Evolutionary conservation across 2,329 filamentous ascomycete genomes (phyloP).

Genomic region (Cercospora nicotianae): DNA sequence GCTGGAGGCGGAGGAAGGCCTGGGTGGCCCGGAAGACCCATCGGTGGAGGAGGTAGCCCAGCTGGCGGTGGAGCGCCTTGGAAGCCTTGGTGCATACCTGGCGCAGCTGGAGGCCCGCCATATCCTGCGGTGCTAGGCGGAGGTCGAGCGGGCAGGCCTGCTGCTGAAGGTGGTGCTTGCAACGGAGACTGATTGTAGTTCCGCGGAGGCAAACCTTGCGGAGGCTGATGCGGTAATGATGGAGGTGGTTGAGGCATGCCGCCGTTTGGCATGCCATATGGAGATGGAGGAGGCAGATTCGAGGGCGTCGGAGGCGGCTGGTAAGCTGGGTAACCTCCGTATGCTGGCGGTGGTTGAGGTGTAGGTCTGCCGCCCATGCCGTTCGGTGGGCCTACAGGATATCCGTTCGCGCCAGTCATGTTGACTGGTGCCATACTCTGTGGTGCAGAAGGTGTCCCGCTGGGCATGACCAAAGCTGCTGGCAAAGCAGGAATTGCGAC

Average conservation of each 20-base stretch:
- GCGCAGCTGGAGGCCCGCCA: constrained; percentile 61
- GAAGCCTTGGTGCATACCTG: constrained; percentile 36
- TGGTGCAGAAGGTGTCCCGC: constrained; percentile 44
- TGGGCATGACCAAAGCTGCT: constrained; percentile 64
- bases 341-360: constrained; percentile 26
- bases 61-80: constrained; percentile 42
- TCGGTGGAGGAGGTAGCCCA: constrained; percentile 47
- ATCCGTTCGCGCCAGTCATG: constrained; percentile 27
- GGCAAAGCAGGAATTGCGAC: constrained; percentile 76
- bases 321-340: constrained; percentile 21
- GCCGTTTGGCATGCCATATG: constrained; percentile 21
- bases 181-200: constrained; percentile 49
- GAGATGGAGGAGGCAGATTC: constrained; percentile 21
- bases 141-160: constrained; percentile 66
- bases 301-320: constrained; percentile 23
- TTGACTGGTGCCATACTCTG: constrained; percentile 40
- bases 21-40: constrained; percentile 15
- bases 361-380: constrained; percentile 36
- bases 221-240: constrained; percentile 16
- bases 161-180: constrained; percentile 59
- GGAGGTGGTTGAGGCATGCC: constrained; percentile 16
- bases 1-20: constrained; percentile 52
- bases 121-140: constrained; percentile 68
- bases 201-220: constrained; percentile 18
- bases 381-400: constrained; percentile 37